Conservation (phyloP, 2,329 filamentous ascomycete species). For the Fusarium temperatum region DNA sequence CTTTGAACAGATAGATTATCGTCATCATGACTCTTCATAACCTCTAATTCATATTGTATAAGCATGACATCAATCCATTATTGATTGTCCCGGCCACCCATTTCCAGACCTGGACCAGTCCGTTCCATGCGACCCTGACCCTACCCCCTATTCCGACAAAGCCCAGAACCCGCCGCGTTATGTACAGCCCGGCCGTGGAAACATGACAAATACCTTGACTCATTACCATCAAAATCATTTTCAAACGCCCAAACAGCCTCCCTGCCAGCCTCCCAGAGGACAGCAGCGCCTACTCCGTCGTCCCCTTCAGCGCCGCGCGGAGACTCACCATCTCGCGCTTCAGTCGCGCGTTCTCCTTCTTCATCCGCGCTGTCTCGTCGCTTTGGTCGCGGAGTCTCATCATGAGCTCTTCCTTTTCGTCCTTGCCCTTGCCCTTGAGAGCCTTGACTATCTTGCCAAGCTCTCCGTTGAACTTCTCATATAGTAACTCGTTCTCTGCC, state of each 20-base stretch:
- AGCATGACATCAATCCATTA: slow-evolving; percentile 30
- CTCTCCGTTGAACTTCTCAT: slow-evolving; percentile 92
- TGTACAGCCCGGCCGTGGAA: slow-evolving; percentile 35
- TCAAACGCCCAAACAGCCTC: slow-evolving; percentile 31
- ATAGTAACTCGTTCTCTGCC: slow-evolving; percentile 91
- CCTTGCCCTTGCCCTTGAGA: slow-evolving; percentile 75
- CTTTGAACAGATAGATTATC: slow-evolving; percentile 23
- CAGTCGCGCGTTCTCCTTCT: slow-evolving; percentile 85
- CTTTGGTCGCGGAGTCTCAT: slow-evolving; percentile 74
- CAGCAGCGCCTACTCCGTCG: slow-evolving; percentile 46
- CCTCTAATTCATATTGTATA: slow-evolving; percentile 35
- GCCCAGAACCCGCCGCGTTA: slow-evolving; percentile 25
- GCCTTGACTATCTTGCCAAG: slow-evolving; percentile 83
- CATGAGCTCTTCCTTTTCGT: slow-evolving; percentile 82
- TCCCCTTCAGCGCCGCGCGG: slow-evolving; percentile 62
- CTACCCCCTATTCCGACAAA: slow-evolving; percentile 36
- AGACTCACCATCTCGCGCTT: slow-evolving; percentile 83
- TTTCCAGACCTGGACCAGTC: slow-evolving; percentile 36
- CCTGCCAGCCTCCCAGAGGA: slow-evolving; percentile 32
- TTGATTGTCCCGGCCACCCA: slow-evolving; percentile 10
- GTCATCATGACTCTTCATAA: slow-evolving; percentile 39
- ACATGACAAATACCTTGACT: slow-evolving; percentile 27
- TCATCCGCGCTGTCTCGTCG: slow-evolving; percentile 79
- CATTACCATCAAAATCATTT: slow-evolving; percentile 23
- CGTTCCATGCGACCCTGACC: slow-evolving; percentile 28